Conservation (phyloP, 305 asterid species). For the Fraxinus paxiana region DNA sequence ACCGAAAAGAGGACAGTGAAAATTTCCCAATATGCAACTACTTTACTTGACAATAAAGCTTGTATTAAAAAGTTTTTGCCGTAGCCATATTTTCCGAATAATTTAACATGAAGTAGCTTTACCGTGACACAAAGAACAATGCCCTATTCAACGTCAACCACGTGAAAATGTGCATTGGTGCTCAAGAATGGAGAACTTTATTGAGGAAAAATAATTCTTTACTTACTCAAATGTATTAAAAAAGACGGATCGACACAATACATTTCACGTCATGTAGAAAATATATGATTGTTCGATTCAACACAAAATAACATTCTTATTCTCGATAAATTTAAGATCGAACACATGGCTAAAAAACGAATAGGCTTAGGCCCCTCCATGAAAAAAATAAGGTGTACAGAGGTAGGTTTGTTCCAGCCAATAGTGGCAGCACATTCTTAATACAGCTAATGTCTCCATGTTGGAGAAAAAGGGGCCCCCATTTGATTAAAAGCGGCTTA, state of each 20-base stretch:
- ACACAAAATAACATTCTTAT: too few species aligned
- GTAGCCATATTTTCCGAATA: not conserved
- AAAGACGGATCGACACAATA: not conserved
- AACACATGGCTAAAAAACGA: not conserved
- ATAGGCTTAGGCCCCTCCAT: not conserved
- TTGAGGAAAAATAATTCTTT: not conserved
- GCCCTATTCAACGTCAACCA: not conserved
- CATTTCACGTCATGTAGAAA: not conserved
- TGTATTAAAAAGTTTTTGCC: not conserved
- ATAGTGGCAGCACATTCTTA: constrained; percentile 20
- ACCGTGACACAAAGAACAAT: not conserved
- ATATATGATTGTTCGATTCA: not conserved
- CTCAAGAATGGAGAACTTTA: not conserved
- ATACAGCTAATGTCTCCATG: constrained; percentile 31
- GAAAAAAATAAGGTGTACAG: not conserved
- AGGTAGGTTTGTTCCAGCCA: constrained; percentile 19
- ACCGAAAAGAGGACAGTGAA: not conserved
- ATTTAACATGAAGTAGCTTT: not conserved
- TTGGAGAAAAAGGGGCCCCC: constrained; percentile 22
- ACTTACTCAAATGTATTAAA: not conserved
- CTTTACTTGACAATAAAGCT: not conserved
- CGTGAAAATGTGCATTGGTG: not conserved
- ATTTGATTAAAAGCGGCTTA: constrained; percentile 24
- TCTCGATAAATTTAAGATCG: too few species aligned
- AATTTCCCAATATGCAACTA: not conserved